These are phyloP conservation scores for Verticillium zaregamsianum DNA, from an alignment of 2,329 filamentous ascomycete species.

Conservation along the genomic window DNA sequence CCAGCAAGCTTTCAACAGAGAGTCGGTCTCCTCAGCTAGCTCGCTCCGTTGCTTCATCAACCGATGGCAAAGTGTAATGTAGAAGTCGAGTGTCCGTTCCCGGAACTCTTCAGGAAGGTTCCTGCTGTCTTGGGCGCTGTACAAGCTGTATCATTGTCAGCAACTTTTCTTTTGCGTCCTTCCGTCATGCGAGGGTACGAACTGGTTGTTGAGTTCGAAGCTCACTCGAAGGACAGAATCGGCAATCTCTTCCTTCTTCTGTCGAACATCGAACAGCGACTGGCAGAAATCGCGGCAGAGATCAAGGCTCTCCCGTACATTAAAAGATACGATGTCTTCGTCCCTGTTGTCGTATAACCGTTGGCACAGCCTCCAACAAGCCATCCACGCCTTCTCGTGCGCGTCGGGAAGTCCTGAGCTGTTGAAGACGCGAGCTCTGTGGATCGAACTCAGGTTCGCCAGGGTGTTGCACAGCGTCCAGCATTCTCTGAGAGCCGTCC, in stretches of 20 bases:
- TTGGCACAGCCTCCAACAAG: constrained; percentile 90
- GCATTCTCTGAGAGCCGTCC: constrained; percentile 76
- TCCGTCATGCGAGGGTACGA: constrained; percentile 6
- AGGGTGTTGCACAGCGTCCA: constrained; percentile 94
- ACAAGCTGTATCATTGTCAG: constrained; percentile 49
- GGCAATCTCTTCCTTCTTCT: constrained; percentile 70
- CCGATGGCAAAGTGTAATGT: constrained; percentile 87
- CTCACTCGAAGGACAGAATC: constrained; percentile 89
- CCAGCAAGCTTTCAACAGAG: constrained; percentile 83
- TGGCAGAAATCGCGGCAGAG: constrained; percentile 91
- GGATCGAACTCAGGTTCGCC: constrained; percentile 77
- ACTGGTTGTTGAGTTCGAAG: constrained; percentile 93
- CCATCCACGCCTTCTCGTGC: constrained; percentile 87
- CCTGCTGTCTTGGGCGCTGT: constrained; percentile 79
- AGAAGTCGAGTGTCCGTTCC: constrained; percentile 89
- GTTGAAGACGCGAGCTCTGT: constrained; percentile 74
- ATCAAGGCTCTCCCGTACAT: constrained; percentile 73
- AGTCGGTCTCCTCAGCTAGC: constrained; percentile 76
- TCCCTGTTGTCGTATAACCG: constrained; percentile 79
- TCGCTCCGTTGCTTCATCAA: constrained; percentile 92
- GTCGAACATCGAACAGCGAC: constrained; percentile 79
- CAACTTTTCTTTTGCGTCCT: neutral
- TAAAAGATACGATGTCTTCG: constrained; percentile 60
- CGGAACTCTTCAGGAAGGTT: constrained; percentile 80
- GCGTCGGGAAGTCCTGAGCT: constrained; percentile 69